Evolutionary conservation across 495 filamentous ascomycete species (phyloP), one percentile per base, ranked within the genome.

Genomic region (Aspergillus ostianus): DNA sequence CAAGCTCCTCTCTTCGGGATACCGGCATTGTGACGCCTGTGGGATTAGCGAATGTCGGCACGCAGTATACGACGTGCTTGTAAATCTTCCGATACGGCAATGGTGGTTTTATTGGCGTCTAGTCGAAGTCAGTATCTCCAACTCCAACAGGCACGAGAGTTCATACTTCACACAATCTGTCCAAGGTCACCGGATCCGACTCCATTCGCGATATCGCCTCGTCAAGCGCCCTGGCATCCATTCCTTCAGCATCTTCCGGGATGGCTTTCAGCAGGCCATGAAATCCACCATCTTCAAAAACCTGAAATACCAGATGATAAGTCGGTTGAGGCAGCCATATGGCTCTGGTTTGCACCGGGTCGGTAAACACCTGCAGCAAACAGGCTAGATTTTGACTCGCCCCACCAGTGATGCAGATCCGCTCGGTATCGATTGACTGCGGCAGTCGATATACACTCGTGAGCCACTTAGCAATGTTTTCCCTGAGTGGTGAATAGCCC

Each of bases 41-140:
- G 0, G 89, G 89, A 65, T 92, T 92, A 44, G 65, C 77, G 66
- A 85, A 89, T 0, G 82, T 89, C 0, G 89, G 86, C 1, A 91
- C 87, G 47, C 78, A 80, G 67, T 93, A 93, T 57, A 93, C 83
- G 55, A 92, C 68, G 66, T 91, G 87, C 6, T 76, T 76, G 67
- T 91, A 93, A 49, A 85, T 74, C 62, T 86, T 89, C 30, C 74
- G 70, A 62, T 77, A 77, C 15, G 72, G 59, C 7, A 67, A 61
- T 0, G 54, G 26, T 0, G 69, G 65, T 58, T 79, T 78, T 29
- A 27, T 56, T 10, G 30, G 4, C 57, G 66, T 17, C 26, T 29
- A n/a, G 9, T 18, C n/a, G 19, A 19, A 47, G 23, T 45, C 8
- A 30, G 26, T 47, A 8, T 48, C 9, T 21, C 0, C 8, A 0